These are phyloP conservation scores for Entomortierella chlamydospora DNA, from an alignment of 192 early-diverging fungal species.

Conservation along the genomic window DNA sequence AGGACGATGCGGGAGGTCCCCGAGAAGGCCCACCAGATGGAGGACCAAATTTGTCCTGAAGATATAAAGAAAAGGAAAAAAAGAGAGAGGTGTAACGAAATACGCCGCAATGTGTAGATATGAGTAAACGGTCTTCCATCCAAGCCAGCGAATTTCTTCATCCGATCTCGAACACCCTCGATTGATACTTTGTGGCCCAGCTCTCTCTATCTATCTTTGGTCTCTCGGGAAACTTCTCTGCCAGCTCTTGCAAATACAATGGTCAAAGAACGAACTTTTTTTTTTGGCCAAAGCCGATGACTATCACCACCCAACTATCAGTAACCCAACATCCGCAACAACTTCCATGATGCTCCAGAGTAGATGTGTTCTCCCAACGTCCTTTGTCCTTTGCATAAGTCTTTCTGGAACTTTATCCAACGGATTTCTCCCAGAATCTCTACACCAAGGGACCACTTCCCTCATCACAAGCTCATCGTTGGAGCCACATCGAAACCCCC, in stretches of 20 bases:
- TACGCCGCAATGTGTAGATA: background rate
- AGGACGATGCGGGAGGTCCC: background rate
- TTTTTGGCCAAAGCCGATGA: background rate
- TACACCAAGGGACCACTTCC: background rate
- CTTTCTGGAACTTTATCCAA: too few species aligned
- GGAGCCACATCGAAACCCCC: background rate
- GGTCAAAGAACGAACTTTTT: background rate
- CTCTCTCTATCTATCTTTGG: too few species aligned
- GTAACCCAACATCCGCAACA: background rate
- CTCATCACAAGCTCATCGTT: background rate
- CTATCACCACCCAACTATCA: background rate
- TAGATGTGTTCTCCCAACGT: background rate
- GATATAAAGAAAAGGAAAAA: background rate
- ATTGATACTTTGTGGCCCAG: background rate
- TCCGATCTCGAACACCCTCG: background rate
- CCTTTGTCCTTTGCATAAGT: too few species aligned
- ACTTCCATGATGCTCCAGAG: background rate
- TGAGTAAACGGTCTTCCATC: background rate
- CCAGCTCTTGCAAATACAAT: background rate
- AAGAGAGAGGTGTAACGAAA: background rate
- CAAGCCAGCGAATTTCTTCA: background rate
- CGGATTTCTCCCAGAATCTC: background rate
- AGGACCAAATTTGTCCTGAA: constrained; percentile 46
- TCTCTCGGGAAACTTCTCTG: background rate
- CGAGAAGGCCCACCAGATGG: constrained; percentile 12